phyloP scores from a whole-genome alignment of 2,329 filamentous ascomycete species.

The Sarocladium strictum region DNA sequence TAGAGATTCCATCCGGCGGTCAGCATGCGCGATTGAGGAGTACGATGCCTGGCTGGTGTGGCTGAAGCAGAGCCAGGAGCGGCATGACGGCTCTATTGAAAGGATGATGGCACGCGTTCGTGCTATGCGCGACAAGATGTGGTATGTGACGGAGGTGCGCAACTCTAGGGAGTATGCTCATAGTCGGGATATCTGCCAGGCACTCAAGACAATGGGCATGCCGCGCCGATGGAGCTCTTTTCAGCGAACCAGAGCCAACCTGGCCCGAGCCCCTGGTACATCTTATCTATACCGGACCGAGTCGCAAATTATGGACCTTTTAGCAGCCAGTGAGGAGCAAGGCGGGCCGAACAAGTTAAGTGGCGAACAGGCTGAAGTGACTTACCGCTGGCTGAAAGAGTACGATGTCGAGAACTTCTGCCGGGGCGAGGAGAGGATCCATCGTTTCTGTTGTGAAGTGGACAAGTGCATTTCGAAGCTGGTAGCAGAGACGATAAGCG shows the following conservation, averaged over 20 bases:
- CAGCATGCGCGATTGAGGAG: constrained; percentile 67
- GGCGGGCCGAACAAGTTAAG: constrained; percentile 92
- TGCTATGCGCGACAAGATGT: constrained; percentile 90
- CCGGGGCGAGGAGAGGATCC: constrained; percentile 88
- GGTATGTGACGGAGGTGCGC: constrained; percentile 92
- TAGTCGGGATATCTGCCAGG: constrained; percentile 77
- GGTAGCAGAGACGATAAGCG: constrained; percentile 75
- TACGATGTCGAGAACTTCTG: constrained; percentile 89
- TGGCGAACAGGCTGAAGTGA: constrained; percentile 90
- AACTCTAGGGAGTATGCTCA: constrained; percentile 86
- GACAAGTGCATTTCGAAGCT: constrained; percentile 80
- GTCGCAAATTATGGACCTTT: constrained; percentile 77
- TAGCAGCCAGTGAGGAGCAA: constrained; percentile 76
- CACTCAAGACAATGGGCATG: constrained; percentile 83
- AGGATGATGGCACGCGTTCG: constrained; percentile 68
- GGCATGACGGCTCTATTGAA: constrained; percentile 68
- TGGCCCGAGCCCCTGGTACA: constrained; percentile 41
- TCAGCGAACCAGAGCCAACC: constrained; percentile 41
- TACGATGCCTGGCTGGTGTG: constrained; percentile 79
- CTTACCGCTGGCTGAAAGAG: constrained; percentile 73
- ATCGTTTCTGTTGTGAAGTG: constrained; percentile 87
- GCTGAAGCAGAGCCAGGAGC: constrained; percentile 75
- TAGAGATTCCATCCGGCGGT: constrained; percentile 62
- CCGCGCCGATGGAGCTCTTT: constrained; percentile 50
- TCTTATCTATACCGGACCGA: constrained; percentile 74